phyloP scores from a whole-genome alignment of 345 rosid genomes.

The Citrus reticulata region DNA sequence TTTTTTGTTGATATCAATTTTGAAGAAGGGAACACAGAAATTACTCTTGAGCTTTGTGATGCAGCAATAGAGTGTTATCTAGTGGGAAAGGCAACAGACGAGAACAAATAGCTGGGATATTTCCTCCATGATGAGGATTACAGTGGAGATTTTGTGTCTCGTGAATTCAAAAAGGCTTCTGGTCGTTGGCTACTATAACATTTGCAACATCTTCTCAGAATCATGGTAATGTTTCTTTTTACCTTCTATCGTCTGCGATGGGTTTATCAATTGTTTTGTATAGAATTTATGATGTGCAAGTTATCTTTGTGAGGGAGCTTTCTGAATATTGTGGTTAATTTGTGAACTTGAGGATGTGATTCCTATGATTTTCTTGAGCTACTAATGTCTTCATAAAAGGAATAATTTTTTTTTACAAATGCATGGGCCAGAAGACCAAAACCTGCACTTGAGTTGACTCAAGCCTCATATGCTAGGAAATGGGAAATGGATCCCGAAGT shows the following conservation, averaged over 20 bases:
- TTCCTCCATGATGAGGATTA: background rate
- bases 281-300: background rate
- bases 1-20: constrained; percentile 56
- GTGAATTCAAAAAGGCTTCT: background rate
- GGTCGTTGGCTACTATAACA: background rate
- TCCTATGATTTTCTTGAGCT: background rate
- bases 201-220: background rate
- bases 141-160: background rate
- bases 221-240: constrained; percentile 7
- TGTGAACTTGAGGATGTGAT: background rate
- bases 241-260: background rate
- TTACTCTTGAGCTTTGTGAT: constrained; percentile 69
- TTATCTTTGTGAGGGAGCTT: background rate
- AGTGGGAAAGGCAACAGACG: constrained; percentile 31
- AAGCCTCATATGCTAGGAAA: background rate
- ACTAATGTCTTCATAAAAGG: background rate
- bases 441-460: background rate
- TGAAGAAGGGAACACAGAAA: constrained; percentile 57
- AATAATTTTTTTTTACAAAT: background rate
- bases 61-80: constrained; percentile 70
- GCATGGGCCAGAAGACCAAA: background rate
- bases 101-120: constrained; percentile 23
- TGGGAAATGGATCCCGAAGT: background rate
- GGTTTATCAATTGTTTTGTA: background rate
- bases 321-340: background rate